Conservation (phyloP, 148 eudicot genomes). For the Cornus kousa region DNA sequence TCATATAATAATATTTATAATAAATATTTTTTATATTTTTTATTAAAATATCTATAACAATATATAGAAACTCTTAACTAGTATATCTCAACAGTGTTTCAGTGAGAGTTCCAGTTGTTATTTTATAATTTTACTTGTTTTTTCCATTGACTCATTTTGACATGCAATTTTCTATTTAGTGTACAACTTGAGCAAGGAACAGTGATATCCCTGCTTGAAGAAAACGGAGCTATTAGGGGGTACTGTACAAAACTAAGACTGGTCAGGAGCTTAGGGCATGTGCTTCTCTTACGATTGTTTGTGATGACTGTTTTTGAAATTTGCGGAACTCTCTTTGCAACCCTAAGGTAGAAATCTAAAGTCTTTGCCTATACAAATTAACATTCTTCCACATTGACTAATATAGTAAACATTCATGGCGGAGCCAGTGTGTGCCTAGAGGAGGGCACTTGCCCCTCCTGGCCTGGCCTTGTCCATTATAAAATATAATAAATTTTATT, state of each 20-base stretch:
- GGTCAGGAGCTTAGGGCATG: slow-evolving; percentile 30
- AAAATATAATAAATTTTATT: too few species aligned
- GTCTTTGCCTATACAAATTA: not conserved
- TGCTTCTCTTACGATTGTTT: slow-evolving; percentile 24
- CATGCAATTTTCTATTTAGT: slow-evolving; percentile 7
- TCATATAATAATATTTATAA: too few species aligned
- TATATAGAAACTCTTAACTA: too few species aligned
- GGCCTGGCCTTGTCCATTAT: too few species aligned
- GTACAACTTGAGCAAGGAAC: slow-evolving; percentile 36
- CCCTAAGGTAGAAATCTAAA: slow-evolving; percentile 23
- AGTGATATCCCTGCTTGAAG: slow-evolving; percentile 34
- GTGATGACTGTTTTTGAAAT: slow-evolving; percentile 9
- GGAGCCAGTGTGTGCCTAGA: too few species aligned
- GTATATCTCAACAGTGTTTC: too few species aligned
- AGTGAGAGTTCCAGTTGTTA: too few species aligned
- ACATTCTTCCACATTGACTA: not conserved
- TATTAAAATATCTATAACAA: too few species aligned
- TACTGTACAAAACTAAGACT: slow-evolving; percentile 31
- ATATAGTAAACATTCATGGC: not conserved
- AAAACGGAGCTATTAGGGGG: slow-evolving; percentile 34
- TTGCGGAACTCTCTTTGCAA: slow-evolving; percentile 35
- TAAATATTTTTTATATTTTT: too few species aligned
- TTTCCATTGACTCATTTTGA: not conserved
- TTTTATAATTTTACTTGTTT: not conserved
- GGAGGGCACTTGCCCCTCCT: too few species aligned